Conservation (phyloP, 164 flowering plant species). For the Saururus chinensis region DNA sequence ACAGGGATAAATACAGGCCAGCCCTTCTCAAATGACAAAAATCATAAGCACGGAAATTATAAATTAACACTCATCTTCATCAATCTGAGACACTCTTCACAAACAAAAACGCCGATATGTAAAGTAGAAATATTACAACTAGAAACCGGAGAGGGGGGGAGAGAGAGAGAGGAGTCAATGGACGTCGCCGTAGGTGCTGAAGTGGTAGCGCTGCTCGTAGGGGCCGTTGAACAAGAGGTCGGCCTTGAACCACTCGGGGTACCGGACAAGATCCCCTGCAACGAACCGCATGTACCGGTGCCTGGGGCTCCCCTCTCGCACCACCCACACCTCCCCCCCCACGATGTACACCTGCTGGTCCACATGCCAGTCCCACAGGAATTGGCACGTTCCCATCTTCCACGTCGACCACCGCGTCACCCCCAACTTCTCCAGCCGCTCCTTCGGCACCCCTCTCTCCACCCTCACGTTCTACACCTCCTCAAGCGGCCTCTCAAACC, state of each 20-base stretch:
- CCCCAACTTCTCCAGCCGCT: constrained; percentile 55
- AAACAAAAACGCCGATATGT: too few species aligned
- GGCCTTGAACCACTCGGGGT: constrained; percentile 93
- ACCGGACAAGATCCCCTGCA: constrained; percentile 76
- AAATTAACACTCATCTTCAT: too few species aligned
- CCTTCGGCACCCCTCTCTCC: constrained; percentile 35
- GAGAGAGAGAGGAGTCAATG: neutral
- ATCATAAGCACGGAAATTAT: too few species aligned
- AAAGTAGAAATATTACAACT: too few species aligned
- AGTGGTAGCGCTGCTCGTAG: constrained; percentile 70
- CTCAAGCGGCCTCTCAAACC: too few species aligned
- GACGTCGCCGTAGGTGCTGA: constrained; percentile 75
- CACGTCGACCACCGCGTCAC: constrained; percentile 72
- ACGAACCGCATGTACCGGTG: constrained; percentile 42
- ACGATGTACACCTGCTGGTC: constrained; percentile 79
- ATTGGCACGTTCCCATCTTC: constrained; percentile 66
- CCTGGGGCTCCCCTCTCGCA: constrained; percentile 62
- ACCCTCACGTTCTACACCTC: too few species aligned
- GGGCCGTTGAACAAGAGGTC: constrained; percentile 73
- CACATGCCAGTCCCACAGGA: constrained; percentile 91
- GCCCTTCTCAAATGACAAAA: too few species aligned
- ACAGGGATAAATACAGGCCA: too few species aligned
- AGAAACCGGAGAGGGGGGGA: neutral
- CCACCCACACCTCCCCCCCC: constrained; percentile 79
- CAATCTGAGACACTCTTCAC: too few species aligned